These are phyloP conservation scores for Cudoniella acicularis DNA, from an alignment of 495 filamentous ascomycete species.

Conservation along the genomic window DNA sequence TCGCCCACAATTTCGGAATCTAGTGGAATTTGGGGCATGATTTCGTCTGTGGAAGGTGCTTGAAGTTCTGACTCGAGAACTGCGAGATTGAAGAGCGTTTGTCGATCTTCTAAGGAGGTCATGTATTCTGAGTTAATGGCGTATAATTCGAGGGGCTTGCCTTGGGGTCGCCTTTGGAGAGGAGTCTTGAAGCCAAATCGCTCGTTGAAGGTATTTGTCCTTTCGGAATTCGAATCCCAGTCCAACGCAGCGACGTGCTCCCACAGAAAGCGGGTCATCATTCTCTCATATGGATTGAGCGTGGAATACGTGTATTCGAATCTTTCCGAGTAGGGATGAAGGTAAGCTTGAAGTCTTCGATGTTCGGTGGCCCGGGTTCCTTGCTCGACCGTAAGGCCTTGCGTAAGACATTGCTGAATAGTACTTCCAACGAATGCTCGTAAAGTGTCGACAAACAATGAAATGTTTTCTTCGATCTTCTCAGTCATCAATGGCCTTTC, in stretches of 20 bases:
- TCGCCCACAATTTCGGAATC: neutral
- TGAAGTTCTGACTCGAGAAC: too few species aligned
- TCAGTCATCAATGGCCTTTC: too few species aligned
- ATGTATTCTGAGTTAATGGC: too few species aligned
- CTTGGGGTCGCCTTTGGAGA: too few species aligned
- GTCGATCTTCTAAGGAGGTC: neutral
- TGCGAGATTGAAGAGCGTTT: neutral
- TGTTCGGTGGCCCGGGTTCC: neutral
- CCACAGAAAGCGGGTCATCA: slow-evolving; percentile 11
- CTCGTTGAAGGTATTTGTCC: neutral
- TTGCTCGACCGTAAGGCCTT: neutral
- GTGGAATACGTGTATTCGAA: neutral
- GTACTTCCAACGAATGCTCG: too few species aligned
- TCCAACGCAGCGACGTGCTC: neutral
- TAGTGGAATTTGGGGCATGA: neutral
- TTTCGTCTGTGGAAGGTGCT: neutral
- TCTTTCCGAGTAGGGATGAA: neutral
- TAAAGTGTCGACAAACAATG: too few species aligned
- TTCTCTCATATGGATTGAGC: neutral
- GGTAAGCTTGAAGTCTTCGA: neutral
- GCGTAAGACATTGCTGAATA: neutral
- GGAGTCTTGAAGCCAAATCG: too few species aligned
- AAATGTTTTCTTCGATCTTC: too few species aligned
- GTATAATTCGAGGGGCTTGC: too few species aligned
- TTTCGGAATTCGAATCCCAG: neutral